A percentile compares a stretch with the other conserved stretches of the same genome.
These are phyloP conservation scores for Solanum lignicaule DNA, from an alignment of 257 asterid species.

Conservation along the genomic window DNA sequence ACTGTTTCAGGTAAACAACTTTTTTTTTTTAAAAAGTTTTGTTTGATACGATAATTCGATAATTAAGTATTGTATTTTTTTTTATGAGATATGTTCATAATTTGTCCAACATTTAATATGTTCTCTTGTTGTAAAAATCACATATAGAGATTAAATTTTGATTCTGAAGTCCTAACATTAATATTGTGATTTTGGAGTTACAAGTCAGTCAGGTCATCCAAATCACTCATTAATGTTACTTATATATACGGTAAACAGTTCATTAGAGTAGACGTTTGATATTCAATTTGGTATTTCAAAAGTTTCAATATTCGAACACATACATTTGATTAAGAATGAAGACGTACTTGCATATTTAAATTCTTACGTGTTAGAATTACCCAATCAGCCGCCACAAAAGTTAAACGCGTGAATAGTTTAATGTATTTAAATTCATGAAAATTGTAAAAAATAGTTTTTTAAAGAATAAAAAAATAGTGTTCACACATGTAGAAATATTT, in stretches of 20 bases:
- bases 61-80: not conserved
- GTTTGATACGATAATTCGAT: no score
- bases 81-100: no score
- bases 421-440: not conserved
- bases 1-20: not conserved
- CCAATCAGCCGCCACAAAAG: not conserved
- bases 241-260: not conserved
- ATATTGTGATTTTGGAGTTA: not conserved
- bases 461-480: not conserved
- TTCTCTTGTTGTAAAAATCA: not conserved
- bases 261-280: not conserved
- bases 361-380: not conserved
- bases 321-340: not conserved
- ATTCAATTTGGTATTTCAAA: not conserved
- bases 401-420: not conserved
- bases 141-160: not conserved
- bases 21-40: not conserved
- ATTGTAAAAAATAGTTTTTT: not conserved
- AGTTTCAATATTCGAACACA: not conserved
- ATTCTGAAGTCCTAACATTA: not conserved
- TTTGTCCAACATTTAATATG: not conserved
- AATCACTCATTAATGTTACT: not conserved
- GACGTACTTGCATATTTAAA: not conserved
- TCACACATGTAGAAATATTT: not conserved
- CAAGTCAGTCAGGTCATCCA: not conserved